phyloP scores from a whole-genome alignment of 306 rosid species.

The Aeschynomene evenia region DNA sequence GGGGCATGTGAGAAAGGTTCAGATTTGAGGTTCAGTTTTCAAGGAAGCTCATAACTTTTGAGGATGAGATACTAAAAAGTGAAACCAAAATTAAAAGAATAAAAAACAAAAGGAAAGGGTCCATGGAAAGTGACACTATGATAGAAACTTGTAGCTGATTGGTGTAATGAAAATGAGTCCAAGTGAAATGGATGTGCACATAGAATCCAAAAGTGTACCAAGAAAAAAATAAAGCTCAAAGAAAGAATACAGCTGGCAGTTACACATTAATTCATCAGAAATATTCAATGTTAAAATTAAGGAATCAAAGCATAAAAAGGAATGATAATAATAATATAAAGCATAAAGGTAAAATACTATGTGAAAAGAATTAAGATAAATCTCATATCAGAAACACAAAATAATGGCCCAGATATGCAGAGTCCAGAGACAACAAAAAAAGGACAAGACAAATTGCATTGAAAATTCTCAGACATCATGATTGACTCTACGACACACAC shows the following conservation, averaged over 20 bases:
- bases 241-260: background rate
- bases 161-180: background rate
- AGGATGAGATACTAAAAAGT: background rate
- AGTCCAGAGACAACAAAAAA: background rate
- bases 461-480: background rate
- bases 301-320: background rate
- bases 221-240: background rate
- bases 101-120: slow-evolving; percentile 20
- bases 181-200: background rate
- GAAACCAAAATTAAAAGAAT: background rate
- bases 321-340: no score
- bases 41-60: slow-evolving; percentile 18
- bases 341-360: background rate
- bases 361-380: background rate
- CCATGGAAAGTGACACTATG: slow-evolving; percentile 4
- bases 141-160: background rate
- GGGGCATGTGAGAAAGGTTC: background rate
- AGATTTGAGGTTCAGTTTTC: slow-evolving; percentile 12
- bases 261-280: no score
- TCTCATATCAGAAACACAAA: background rate
- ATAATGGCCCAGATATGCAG: background rate
- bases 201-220: background rate
- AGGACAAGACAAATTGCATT: background rate
- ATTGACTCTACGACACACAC: background rate
- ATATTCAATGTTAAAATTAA: background rate